Evolutionary conservation across 306 rosid species (phyloP).

Genomic region (Quercus rubra): DNA sequence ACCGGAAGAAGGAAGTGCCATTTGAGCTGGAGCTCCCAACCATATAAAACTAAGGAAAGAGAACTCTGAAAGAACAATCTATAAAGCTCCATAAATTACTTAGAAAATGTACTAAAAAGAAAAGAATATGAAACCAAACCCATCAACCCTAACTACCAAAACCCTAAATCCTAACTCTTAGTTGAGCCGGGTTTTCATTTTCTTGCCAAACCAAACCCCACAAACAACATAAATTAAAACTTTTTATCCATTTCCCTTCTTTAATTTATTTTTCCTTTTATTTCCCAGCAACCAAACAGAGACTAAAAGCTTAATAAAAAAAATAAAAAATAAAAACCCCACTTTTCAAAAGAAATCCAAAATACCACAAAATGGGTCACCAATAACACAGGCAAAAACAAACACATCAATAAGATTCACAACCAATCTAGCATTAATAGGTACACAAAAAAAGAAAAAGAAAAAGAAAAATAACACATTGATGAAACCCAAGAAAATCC

Average conservation of each 20-base stretch:
- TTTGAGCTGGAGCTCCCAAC: no score
- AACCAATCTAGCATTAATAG: not conserved
- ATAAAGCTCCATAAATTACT: not conserved
- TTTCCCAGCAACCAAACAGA: constrained; percentile 5
- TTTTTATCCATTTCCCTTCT: not conserved
- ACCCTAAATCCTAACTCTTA: not conserved
- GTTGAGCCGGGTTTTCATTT: not conserved
- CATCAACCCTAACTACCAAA: not conserved
- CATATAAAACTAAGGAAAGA: not conserved
- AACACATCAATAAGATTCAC: not conserved
- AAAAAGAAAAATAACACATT: not conserved
- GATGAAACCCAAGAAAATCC: not conserved
- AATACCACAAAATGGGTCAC: not conserved
- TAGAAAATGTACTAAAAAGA: not conserved
- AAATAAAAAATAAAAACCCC: constrained; percentile 1
- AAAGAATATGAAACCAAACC: not conserved
- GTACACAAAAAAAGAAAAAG: not conserved
- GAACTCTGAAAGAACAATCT: not conserved
- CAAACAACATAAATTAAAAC: not conserved
- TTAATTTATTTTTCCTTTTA: not conserved
- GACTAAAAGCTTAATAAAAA: not conserved
- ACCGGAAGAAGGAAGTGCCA: no score
- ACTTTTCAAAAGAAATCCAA: not conserved
- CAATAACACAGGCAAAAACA: not conserved
- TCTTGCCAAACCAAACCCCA: not conserved